A percentile compares a stretch with the other conserved stretches of the same genome.
Evolutionary conservation across 2,329 filamentous ascomycete genomes (phyloP).

Genomic region (Calonectria hongkongensis): DNA sequence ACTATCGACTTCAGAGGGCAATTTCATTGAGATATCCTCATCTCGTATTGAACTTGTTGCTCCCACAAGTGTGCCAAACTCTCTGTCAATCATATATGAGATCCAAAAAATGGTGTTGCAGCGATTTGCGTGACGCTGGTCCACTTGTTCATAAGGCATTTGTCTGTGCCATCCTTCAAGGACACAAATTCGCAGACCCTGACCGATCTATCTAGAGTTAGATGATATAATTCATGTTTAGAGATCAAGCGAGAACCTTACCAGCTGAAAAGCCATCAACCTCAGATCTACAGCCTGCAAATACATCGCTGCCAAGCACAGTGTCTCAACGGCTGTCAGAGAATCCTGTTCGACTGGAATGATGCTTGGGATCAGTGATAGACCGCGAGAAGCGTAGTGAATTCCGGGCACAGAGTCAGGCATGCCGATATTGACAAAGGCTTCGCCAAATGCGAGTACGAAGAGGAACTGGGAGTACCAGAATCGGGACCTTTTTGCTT

Average conservation of each 20-base stretch:
- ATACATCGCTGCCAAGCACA: conserved; percentile 12
- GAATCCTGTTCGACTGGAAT: conserved; percentile 21
- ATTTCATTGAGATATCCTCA: conserved; percentile 36
- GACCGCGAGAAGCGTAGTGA: conserved; percentile 26
- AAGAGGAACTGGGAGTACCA: conserved; percentile 37
- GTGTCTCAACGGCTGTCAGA: background rate
- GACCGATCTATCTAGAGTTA: conserved; percentile 22
- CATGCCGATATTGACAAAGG: conserved; percentile 12
- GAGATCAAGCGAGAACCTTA: background rate
- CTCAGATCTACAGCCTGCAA: conserved; percentile 25
- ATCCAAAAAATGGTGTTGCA: conserved; percentile 37
- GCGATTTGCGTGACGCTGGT: conserved; percentile 18
- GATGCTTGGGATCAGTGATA: conserved; percentile 33
- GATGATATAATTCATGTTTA: background rate
- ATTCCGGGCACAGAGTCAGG: background rate
- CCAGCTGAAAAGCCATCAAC: conserved; percentile 24
- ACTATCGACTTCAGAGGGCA: conserved; percentile 22
- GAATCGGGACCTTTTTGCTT: conserved; percentile 16
- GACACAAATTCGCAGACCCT: conserved; percentile 29
- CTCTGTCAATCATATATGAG: conserved; percentile 32
- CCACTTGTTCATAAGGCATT: conserved; percentile 32
- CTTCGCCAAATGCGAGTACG: conserved; percentile 32
- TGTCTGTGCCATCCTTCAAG: conserved; percentile 39
- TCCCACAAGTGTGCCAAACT: conserved; percentile 32
- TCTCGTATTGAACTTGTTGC: conserved; percentile 34